phyloP scores from a whole-genome alignment of 306 rosid species.

The Canavalia ensiformis region DNA sequence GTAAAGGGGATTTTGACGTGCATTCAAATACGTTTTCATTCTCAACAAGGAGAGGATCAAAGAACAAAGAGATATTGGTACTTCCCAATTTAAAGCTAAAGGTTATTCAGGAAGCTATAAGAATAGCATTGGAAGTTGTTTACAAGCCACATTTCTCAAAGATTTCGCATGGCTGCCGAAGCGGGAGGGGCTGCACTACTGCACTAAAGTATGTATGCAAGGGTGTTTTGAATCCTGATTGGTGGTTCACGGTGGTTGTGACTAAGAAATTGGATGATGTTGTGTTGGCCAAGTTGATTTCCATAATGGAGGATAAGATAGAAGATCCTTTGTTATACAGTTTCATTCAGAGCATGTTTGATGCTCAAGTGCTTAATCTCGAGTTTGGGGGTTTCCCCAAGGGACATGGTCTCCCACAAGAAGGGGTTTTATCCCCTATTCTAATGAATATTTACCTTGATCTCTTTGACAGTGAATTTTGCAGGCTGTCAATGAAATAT shows the following conservation, averaged over 20 bases:
- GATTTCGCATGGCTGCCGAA: conserved; percentile 89
- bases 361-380: conserved; percentile 76
- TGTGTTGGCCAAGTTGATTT: conserved; percentile 64
- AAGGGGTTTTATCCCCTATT: conserved; percentile 86
- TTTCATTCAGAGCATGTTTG: conserved; percentile 67
- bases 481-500: conserved; percentile 82
- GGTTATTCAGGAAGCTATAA: conserved; percentile 85
- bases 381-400: conserved; percentile 93
- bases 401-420: conserved; percentile 96
- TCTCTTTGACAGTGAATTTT: conserved; percentile 81
- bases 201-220: conserved; percentile 80
- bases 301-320: conserved; percentile 78
- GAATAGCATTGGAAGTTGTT: conserved; percentile 81
- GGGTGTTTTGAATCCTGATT: conserved; percentile 68
- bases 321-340: conserved; percentile 69
- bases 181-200: conserved; percentile 76
- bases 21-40: conserved; percentile 63
- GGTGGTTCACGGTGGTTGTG: conserved; percentile 85
- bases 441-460: conserved; percentile 89
- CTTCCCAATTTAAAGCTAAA: conserved; percentile 79
- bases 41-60: conserved; percentile 62
- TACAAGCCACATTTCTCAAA: conserved; percentile 82
- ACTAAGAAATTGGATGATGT: conserved; percentile 67
- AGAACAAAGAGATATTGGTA: conserved; percentile 64
- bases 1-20: conserved; percentile 64